Base-by-base conservation (phyloP, 1,139 yeast genomes). In the Geotrichum klebahnii region DNA sequence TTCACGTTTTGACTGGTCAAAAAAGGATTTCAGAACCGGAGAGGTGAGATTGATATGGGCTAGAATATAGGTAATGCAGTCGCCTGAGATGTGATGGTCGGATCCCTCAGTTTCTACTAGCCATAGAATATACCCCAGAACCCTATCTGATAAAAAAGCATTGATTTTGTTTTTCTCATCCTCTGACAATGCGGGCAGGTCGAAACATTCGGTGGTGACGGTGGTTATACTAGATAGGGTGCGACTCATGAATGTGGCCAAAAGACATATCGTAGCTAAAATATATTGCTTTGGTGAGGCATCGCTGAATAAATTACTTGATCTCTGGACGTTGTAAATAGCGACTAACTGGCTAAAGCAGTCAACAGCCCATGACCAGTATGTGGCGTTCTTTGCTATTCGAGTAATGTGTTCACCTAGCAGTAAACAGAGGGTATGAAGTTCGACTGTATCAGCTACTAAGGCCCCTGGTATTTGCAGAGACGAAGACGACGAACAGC, bases 401-500 rank as follows among this genome's bases (percentile, higher is more conserved):
- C 49, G 42, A 14, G 29, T 31, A 26, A 48, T 48, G 38, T 52
- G 54, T 34, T 52, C 52, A 23, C 54, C 54, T 8, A 52, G 37
- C 34, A 49, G 26, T 12, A 49, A 19, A 22, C 52, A 49, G 29
- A 43, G 8, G 9, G 52, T 44, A 17, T 44, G 38, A 6, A 49
- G 28, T 16, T 38, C 32, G 12, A n/a, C 28, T 19, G 43, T 3
- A 22, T 14, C 28, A 12, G 20, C 5, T 12, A 34, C 33, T 17
- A 31, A 6, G 12, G 14, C 37, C 8, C 34, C 22, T 8, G 29
- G 12, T 3, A 36, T 32, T 3, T 2, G 8, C 1, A 33, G 12
- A 20, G 35, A 23, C 2, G 48, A 49, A 5, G 48, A 31, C 2
- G 45, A 43, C 2, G 45, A 37, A 23, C 38, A 36, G 9, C 45